phyloP scores from a whole-genome alignment of 2,329 filamentous ascomycete genomes.

The Fusarium begoniae region DNA sequence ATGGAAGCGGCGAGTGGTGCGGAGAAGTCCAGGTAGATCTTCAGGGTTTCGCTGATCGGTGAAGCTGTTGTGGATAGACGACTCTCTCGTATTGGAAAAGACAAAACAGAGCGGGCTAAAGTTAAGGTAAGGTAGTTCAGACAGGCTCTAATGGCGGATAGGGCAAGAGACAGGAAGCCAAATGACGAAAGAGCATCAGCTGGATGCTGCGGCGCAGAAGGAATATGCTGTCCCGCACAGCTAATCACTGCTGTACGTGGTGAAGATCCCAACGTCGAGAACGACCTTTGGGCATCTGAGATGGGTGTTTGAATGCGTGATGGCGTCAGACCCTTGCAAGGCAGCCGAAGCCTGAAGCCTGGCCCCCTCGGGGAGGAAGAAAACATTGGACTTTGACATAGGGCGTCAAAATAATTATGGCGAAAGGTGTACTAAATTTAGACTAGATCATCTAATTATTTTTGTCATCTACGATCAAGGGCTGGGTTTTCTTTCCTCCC shows the following conservation, averaged over 20 bases:
- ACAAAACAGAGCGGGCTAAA: constrained; percentile 16
- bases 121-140: neutral
- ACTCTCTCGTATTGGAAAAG: neutral
- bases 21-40: constrained; percentile 32
- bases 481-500: neutral
- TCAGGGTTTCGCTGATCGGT: constrained; percentile 41
- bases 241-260: constrained; percentile 36
- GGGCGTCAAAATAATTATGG: neutral
- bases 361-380: neutral
- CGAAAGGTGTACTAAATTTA: accelerated
- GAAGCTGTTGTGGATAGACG: constrained; percentile 22
- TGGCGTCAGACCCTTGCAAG: constrained; percentile 41
- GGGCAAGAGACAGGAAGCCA: constrained; percentile 18
- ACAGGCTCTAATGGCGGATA: constrained; percentile 1
- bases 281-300: constrained; percentile 18
- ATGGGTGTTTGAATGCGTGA: constrained; percentile 37
- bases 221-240: constrained; percentile 26
- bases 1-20: constrained; percentile 14
- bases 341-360: constrained; percentile 4
- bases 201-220: constrained; percentile 26
- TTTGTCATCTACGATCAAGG: neutral
- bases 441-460: accelerated
- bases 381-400: neutral
- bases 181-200: constrained; percentile 34
- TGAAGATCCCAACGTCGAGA: constrained; percentile 34